Conservation (phyloP, 2,329 filamentous ascomycete genomes). For the Juglanconis oblonga region DNA sequence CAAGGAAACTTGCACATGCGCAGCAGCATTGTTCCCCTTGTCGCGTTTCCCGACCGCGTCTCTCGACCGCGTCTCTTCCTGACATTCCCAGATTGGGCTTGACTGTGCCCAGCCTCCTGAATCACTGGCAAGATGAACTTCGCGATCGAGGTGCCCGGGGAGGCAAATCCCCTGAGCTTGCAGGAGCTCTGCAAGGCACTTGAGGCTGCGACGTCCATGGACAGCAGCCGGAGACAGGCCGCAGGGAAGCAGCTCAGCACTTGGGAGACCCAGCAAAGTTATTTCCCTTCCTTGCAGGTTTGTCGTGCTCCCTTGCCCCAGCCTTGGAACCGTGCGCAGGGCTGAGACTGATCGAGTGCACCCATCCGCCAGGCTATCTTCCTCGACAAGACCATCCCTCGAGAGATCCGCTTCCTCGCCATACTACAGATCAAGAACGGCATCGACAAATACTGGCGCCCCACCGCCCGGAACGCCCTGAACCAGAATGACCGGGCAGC, state of each 20-base stretch:
- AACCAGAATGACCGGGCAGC: conserved; percentile 71
- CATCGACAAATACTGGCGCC: conserved; percentile 89
- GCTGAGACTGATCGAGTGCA: neutral
- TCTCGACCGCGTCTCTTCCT: too few relatives aligned
- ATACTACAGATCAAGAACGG: conserved; percentile 96
- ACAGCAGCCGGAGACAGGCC: conserved; percentile 62
- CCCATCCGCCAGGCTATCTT: conserved; percentile 62
- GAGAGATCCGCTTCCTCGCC: conserved; percentile 80
- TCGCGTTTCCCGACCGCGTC: too few relatives aligned
- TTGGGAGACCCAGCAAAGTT: conserved; percentile 67
- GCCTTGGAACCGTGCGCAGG: neutral
- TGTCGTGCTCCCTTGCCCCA: neutral
- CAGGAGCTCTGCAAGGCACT: conserved; percentile 64
- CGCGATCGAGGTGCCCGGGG: conserved; percentile 75
- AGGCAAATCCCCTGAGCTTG: conserved; percentile 68
- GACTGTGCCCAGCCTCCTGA: too few relatives aligned
- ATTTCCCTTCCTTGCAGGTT: conserved; percentile 69
- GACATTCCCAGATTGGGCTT: too few relatives aligned
- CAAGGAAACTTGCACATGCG: too few relatives aligned
- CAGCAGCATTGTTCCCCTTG: too few relatives aligned
- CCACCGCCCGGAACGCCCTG: conserved; percentile 59
- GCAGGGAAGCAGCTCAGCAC: conserved; percentile 67
- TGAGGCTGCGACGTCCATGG: conserved; percentile 59
- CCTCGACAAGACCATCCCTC: conserved; percentile 72
- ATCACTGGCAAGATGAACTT: conserved; percentile 54